Evolutionary conservation across 1,139 yeast genomes (phyloP), one percentile per base, ranked within the genome.

Genomic region (Yamadazyma triangularis): DNA sequence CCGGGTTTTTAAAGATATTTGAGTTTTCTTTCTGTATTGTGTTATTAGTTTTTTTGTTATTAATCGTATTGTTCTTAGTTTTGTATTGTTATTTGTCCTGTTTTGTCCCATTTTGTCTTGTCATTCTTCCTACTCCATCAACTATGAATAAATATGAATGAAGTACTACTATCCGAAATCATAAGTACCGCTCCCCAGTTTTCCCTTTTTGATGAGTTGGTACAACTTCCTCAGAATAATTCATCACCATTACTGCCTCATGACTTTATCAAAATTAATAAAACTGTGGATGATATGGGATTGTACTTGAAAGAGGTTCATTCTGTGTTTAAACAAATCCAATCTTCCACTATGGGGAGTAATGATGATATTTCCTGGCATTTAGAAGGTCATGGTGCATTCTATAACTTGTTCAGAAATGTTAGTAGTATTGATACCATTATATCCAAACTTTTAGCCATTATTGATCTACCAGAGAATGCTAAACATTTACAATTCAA

Each of bases 391-490:
- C 61, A 60, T 31, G 52, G 53, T 9, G 65, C 62, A 22, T 58
- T 77, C 8, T 44, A 55, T 15, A 65, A 60, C 13, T 54, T 77
- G 18, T 38, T 48, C 13, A 46, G 56, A 25, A 61, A 60, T 30
- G 41, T 76, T 14, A 62, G 65, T 14, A 52, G 61, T 9, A 60
- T 78, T 2, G 84, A 79, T 32, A 56, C 64, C 2, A 55, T 67
- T 7, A 59, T 77, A 34, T 53, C 70, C 0, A 67, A 63, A 35
- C 50, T 77, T 4, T 46, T 60, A 29, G 34, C 42, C 16, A 43
- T 50, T 4, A 33, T 59, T 14, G 64, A 52, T 28, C 27, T 51
- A 57, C 50, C 65, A 50, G 38, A 42, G 4, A 33, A 29, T 18
- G 14, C 42, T 2, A 39, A 42, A 23, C 42, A 40, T 13, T 11